A percentile compares a stretch with the other conserved stretches of the same genome.
Conservation (phyloP, 2,329 filamentous ascomycete genomes). For the Fusarium secorum region DNA sequence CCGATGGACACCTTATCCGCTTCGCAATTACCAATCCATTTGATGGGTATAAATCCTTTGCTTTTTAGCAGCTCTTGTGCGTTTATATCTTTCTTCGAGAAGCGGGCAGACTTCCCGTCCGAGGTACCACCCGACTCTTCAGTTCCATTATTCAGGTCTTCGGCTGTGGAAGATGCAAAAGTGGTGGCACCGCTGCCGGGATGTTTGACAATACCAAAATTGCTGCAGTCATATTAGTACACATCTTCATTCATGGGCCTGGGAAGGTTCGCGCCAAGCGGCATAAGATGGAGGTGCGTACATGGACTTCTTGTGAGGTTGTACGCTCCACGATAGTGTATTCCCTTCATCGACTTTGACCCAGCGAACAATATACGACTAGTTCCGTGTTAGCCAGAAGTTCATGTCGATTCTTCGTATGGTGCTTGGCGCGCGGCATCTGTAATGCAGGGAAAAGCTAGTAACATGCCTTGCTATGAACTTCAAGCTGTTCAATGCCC, state of each 20-base stretch:
- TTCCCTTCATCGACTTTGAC: slow-evolving; percentile 88
- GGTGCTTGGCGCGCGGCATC: not conserved
- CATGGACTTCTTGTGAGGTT: slow-evolving; percentile 98
- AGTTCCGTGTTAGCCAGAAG: slow-evolving; percentile 35
- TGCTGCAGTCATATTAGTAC: slow-evolving; percentile 57
- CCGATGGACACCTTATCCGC: slow-evolving; percentile 95
- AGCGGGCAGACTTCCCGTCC: slow-evolving; percentile 57
- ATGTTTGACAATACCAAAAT: slow-evolving; percentile 98
- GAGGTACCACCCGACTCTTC: slow-evolving; percentile 54
- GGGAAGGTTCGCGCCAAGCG: not conserved
- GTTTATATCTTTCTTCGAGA: slow-evolving; percentile 65
- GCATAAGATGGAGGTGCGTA: slow-evolving; percentile 47
- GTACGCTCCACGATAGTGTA: slow-evolving; percentile 96
- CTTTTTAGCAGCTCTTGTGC: slow-evolving; percentile 70
- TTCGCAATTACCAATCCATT: slow-evolving; percentile 95
- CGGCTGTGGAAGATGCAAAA: slow-evolving; percentile 52
- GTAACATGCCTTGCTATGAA: slow-evolving; percentile 86
- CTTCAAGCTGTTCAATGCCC: slow-evolving; percentile 94
- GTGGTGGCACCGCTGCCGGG: slow-evolving; percentile 73
- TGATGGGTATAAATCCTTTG: slow-evolving; percentile 74
- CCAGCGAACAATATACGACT: slow-evolving; percentile 99
- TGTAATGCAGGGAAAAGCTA: not conserved
- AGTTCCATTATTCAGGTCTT: slow-evolving; percentile 56
- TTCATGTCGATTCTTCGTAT: not conserved
- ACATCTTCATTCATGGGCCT: not conserved